Conservation (phyloP, 2,329 filamentous ascomycete species). For the Cryphonectria japonica region DNA sequence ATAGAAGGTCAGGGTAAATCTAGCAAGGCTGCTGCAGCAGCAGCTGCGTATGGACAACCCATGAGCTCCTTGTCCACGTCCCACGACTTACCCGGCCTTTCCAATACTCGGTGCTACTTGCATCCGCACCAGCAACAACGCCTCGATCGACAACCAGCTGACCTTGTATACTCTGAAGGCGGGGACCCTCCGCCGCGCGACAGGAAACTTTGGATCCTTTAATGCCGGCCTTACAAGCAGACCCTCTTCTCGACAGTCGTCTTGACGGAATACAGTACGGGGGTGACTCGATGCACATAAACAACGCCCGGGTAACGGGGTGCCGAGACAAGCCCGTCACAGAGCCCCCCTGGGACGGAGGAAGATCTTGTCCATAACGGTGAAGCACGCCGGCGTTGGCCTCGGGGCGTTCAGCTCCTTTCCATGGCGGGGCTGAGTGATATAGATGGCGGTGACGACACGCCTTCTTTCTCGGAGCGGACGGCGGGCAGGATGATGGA, state of each 20-base stretch:
- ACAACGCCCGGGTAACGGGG: background rate
- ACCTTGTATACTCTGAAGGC: slow-evolving; percentile 72
- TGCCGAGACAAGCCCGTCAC: background rate
- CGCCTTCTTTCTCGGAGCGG: slow-evolving; percentile 75
- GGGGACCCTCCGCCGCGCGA: slow-evolving; percentile 81
- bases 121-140: slow-evolving; percentile 84
- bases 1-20: slow-evolving; percentile 86
- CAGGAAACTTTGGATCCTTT: slow-evolving; percentile 78
- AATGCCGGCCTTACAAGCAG: slow-evolving; percentile 75
- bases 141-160: slow-evolving; percentile 75
- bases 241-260: slow-evolving; percentile 79
- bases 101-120: slow-evolving; percentile 86
- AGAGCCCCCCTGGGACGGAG: slow-evolving; percentile 55
- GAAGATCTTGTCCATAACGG: slow-evolving; percentile 97
- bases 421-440: slow-evolving; percentile 83
- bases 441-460: slow-evolving; percentile 93
- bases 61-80: slow-evolving; percentile 76
- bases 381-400: slow-evolving; percentile 88
- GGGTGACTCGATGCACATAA: slow-evolving; percentile 66
- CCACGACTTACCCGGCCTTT: slow-evolving; percentile 73
- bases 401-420: slow-evolving; percentile 72
- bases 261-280: slow-evolving; percentile 73
- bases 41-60: slow-evolving; percentile 61
- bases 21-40: slow-evolving; percentile 72
- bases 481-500: slow-evolving; percentile 66